phyloP scores from a whole-genome alignment of 225 moss, liverwort and hornwort genomes.

The Climacium dendroides region DNA sequence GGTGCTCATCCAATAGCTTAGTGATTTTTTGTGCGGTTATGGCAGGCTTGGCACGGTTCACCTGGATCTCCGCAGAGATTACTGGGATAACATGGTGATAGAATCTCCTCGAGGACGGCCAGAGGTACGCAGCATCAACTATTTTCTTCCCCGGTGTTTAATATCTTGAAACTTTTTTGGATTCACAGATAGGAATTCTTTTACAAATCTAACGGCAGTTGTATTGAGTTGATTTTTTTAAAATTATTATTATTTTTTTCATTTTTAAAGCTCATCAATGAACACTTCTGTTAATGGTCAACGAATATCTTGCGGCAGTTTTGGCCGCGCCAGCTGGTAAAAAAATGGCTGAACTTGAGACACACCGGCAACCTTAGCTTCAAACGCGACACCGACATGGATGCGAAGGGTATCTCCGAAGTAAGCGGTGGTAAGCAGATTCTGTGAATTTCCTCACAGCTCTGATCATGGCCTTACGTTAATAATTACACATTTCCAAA shows the following conservation, averaged over 20 bases:
- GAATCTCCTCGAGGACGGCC: conserved; percentile 4
- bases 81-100: conserved; percentile 4
- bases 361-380: conserved; percentile 53
- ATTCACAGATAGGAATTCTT: background rate
- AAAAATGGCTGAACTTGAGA: conserved; percentile 82
- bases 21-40: background rate
- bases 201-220: background rate
- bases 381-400: conserved; percentile 52
- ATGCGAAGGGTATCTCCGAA: conserved; percentile 3
- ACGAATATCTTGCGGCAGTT: conserved; percentile 23
- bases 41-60: background rate
- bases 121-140: background rate
- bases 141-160: background rate
- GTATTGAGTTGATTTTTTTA: background rate
- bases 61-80: background rate
- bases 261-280: background rate
- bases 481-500: background rate
- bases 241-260: too few relatives aligned
- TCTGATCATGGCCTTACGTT: background rate
- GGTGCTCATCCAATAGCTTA: background rate
- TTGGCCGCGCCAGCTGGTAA: conserved; percentile 87
- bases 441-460: background rate
- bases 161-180: background rate
- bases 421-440: conserved; percentile 30
- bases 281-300: background rate